A percentile compares a stretch with the other conserved stretches of the same genome.
Conservation (phyloP, 257 asterid species). For the Haberlea rhodopensis region DNA sequence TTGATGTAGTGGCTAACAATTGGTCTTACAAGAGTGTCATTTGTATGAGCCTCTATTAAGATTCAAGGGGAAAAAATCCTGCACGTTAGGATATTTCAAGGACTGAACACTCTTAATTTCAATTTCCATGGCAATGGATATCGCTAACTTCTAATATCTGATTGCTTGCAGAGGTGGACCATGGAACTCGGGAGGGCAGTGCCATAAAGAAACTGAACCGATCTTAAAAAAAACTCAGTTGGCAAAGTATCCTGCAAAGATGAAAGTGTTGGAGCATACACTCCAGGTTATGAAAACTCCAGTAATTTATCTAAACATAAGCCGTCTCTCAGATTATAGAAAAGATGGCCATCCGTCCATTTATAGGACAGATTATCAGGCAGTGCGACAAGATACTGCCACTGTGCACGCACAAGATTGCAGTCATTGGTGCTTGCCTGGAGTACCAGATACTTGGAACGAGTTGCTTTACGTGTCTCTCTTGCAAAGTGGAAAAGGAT, state of each 20-base stretch:
- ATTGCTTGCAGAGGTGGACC: slow-evolving; percentile 75
- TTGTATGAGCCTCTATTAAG: no score
- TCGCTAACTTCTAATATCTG: neutral
- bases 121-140: no score
- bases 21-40: no score
- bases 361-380: slow-evolving; percentile 50
- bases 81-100: no score
- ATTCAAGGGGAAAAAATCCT: no score
- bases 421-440: slow-evolving; percentile 98
- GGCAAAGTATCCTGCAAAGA: slow-evolving; percentile 75
- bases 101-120: no score
- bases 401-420: slow-evolving; percentile 70
- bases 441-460: slow-evolving; percentile 95
- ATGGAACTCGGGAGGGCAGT: slow-evolving; percentile 93
- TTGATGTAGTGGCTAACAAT: no score
- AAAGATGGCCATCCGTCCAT: slow-evolving; percentile 89
- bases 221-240: slow-evolving; percentile 49
- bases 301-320: slow-evolving; percentile 65
- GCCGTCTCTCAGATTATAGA: slow-evolving; percentile 76
- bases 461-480: slow-evolving; percentile 75
- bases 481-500: slow-evolving; percentile 49
- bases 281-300: slow-evolving; percentile 64
- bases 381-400: slow-evolving; percentile 32
- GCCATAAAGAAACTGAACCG: slow-evolving; percentile 75
- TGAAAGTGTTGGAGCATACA: slow-evolving; percentile 64